Conservation (phyloP, 176 grass and related monocot genomes). For the Raddia guianensis region DNA sequence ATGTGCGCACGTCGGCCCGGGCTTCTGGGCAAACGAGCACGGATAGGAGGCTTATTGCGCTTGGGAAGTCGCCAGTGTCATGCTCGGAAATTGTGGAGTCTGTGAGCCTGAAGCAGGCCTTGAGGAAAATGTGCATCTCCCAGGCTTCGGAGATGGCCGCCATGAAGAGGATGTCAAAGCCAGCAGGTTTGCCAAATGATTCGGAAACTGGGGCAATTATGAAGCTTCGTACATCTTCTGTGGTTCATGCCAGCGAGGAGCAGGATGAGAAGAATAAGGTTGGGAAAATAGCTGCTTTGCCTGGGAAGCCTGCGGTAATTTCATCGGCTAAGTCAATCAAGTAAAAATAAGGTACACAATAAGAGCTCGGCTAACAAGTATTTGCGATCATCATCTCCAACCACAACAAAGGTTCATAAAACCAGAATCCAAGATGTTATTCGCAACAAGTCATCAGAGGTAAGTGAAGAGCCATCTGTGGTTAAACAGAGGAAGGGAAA, state of each 20-base stretch:
- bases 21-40: conserved; percentile 70
- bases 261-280: conserved; percentile 46
- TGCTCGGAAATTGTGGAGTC: conserved; percentile 87
- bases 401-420: conserved; percentile 54
- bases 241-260: conserved; percentile 49
- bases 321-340: conserved; percentile 43
- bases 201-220: conserved; percentile 67
- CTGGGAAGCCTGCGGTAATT: conserved; percentile 49
- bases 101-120: conserved; percentile 82
- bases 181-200: conserved; percentile 23
- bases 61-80: conserved; percentile 62
- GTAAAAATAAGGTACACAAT: conserved; percentile 20
- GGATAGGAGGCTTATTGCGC: conserved; percentile 56
- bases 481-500: conserved; percentile 72
- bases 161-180: conserved; percentile 74
- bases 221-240: conserved; percentile 62
- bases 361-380: conserved; percentile 52
- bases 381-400: conserved; percentile 51
- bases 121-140: conserved; percentile 94
- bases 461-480: conserved; percentile 35
- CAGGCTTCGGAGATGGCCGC: conserved; percentile 98
- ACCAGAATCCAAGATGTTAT: conserved; percentile 98
- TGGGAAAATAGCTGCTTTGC: conserved; percentile 50
- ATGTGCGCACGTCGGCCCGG: conserved; percentile 55
- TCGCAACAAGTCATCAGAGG: conserved; percentile 48